A percentile compares a stretch with the other conserved stretches of the same genome.
phyloP scores from a whole-genome alignment of 345 rosid species.

The Aquilaria sinensis region DNA sequence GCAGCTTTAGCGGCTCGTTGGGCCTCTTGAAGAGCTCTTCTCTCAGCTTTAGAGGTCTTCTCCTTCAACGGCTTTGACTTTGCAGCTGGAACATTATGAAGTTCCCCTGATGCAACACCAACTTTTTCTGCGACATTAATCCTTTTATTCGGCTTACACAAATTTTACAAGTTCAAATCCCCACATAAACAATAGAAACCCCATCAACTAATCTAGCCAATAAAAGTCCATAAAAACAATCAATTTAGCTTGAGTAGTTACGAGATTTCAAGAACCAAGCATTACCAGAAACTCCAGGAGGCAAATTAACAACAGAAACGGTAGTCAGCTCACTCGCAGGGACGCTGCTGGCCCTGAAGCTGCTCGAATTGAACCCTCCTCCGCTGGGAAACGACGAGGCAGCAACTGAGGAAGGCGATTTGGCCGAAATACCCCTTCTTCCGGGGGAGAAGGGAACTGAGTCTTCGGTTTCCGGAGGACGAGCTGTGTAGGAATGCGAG shows the following conservation, averaged over 20 bases:
- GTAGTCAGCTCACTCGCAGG: slow-evolving; percentile 63
- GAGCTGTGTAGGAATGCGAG: slow-evolving; percentile 31
- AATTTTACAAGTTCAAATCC: not conserved
- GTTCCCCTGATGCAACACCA: slow-evolving; percentile 36
- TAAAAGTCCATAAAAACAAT: not conserved
- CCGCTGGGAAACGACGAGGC: slow-evolving; percentile 34
- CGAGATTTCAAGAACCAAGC: too few relatives aligned
- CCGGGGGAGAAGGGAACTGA: slow-evolving; percentile 32
- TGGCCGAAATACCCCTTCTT: slow-evolving; percentile 31
- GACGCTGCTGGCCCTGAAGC: slow-evolving; percentile 49
- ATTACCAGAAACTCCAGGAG: slow-evolving; percentile 53
- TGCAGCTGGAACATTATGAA: slow-evolving; percentile 40
- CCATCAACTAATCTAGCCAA: not conserved
- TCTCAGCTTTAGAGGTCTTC: slow-evolving; percentile 86
- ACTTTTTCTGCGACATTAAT: slow-evolving; percentile 40
- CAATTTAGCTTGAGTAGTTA: not conserved
- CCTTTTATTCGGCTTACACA: not conserved
- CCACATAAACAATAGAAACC: not conserved
- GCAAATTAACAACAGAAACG: slow-evolving; percentile 59
- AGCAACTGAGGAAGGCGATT: slow-evolving; percentile 19
- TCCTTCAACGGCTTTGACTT: slow-evolving; percentile 61
- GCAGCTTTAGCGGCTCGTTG: slow-evolving; percentile 91
- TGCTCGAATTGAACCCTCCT: slow-evolving; percentile 31
- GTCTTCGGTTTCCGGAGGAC: slow-evolving; percentile 24
- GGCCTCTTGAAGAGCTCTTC: slow-evolving; percentile 90